These are phyloP conservation scores for Chondrostereum purpureum DNA, from an alignment of 1,284 basidiomycete genomes.

Conservation along the genomic window DNA sequence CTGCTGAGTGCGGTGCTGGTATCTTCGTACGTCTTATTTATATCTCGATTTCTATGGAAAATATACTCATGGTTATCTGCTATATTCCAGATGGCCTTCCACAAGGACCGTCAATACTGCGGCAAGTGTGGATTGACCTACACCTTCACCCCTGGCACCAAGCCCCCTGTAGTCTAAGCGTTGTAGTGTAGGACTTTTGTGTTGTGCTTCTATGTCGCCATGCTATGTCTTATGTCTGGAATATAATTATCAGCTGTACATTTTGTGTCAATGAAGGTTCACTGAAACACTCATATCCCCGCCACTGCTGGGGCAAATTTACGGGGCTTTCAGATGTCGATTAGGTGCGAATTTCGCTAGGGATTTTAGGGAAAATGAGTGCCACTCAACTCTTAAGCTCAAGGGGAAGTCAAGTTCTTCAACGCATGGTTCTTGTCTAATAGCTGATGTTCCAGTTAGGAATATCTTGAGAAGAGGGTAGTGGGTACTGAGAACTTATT, in stretches of 20 bases:
- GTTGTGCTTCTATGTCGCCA: slow-evolving; percentile 4
- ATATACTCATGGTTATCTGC: too few species aligned
- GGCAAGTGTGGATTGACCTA: slow-evolving; percentile 92
- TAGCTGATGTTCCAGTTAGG: too few species aligned
- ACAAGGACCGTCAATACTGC: slow-evolving; percentile 93
- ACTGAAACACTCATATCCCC: slow-evolving; percentile 80
- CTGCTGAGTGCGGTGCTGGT: slow-evolving; percentile 88
- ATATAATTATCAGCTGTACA: slow-evolving; percentile 70
- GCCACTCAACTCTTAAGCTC: too few species aligned
- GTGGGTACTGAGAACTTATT: too few species aligned
- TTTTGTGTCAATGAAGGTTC: slow-evolving; percentile 90
- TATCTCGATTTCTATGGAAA: too few species aligned
- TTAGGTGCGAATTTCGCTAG: too few species aligned
- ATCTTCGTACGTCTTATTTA: slow-evolving; percentile 69
- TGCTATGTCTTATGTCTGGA: slow-evolving; percentile 6
- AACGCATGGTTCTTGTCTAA: too few species aligned
- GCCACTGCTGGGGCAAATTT: slow-evolving; percentile 53
- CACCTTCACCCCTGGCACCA: slow-evolving; percentile 78
- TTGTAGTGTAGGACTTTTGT: slow-evolving; percentile 5
- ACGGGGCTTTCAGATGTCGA: too few species aligned
- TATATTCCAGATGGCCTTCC: slow-evolving; percentile 76
- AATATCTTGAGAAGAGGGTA: too few species aligned
- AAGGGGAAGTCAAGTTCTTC: too few species aligned
- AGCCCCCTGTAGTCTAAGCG: slow-evolving; percentile 59
- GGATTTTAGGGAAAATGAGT: too few species aligned